Conservation (phyloP, 495 filamentous ascomycete species). For the Cenococcum geophilum region DNA sequence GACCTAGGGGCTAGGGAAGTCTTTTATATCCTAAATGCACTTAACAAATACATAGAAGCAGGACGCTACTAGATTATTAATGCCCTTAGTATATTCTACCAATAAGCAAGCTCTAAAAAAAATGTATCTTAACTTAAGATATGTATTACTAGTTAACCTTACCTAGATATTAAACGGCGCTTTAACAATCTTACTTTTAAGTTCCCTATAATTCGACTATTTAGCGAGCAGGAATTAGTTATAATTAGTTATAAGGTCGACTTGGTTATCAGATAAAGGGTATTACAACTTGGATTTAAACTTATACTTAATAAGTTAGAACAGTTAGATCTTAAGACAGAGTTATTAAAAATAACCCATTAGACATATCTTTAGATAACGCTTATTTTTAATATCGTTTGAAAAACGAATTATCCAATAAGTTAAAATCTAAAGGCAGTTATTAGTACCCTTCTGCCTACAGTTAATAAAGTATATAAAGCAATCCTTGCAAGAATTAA, state of each 20-base stretch:
- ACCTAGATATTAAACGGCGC: background rate
- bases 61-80: background rate
- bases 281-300: background rate
- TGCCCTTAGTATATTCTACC: background rate
- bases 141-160: background rate
- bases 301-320: background rate
- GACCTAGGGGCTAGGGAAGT: background rate
- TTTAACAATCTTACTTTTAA: background rate
- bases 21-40: background rate
- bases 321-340: background rate
- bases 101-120: too few relatives aligned
- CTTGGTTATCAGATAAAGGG: background rate
- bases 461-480: background rate
- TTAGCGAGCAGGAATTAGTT: background rate
- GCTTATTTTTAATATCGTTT: background rate
- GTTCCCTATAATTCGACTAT: background rate
- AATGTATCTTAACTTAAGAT: background rate
- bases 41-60: background rate
- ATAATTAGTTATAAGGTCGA: background rate
- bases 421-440: background rate
- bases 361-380: background rate
- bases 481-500: background rate
- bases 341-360: background rate
- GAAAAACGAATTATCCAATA: background rate
- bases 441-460: background rate